A percentile compares a stretch with the other conserved stretches of the same genome.
Evolutionary conservation across 192 early-diverging fungal genomes (phyloP).

Genomic region (Oehlia diaphana): DNA sequence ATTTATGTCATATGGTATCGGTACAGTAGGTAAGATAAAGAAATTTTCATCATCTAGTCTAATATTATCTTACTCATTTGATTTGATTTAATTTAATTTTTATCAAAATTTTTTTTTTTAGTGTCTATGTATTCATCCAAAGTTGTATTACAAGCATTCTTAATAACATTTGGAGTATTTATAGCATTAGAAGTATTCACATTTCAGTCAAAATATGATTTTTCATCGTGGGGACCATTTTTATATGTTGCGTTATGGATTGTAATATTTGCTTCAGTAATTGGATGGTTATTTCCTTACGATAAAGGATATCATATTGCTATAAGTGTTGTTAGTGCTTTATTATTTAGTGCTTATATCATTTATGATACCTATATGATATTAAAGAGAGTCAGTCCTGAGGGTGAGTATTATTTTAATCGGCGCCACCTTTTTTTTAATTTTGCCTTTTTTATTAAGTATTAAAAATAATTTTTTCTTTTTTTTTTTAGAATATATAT

Average conservation of each 20-base stretch:
- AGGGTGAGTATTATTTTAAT: conserved; percentile 9
- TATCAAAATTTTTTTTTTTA: neutral
- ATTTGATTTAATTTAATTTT: neutral
- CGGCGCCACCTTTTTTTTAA: too few relatives aligned
- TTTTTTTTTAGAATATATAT: conserved; percentile 16
- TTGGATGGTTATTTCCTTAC: conserved; percentile 25
- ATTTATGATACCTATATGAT: conserved; percentile 30
- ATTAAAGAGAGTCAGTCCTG: conserved; percentile 23
- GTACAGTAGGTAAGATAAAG: neutral
- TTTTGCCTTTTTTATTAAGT: neutral
- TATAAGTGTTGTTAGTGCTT: conserved; percentile 2
- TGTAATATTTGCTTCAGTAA: conserved; percentile 20
- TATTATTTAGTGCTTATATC: conserved; percentile 20
- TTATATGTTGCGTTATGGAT: conserved; percentile 25
- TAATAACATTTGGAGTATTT: conserved; percentile 27
- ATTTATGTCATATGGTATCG: conserved; percentile 21
- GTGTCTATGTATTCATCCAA: conserved; percentile 10
- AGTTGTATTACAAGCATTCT: conserved; percentile 19
- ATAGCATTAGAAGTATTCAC: conserved; percentile 10
- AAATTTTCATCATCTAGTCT: neutral
- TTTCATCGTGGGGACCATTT: conserved; percentile 24
- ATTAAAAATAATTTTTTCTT: neutral
- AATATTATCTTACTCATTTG: neutral
- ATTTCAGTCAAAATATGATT: conserved; percentile 22
- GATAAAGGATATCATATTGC: conserved; percentile 17